Evolutionary conservation across 768 basidiomycete genomes (phyloP), one percentile per base, ranked within the genome.

Genomic region (Lentinula lateritia): DNA sequence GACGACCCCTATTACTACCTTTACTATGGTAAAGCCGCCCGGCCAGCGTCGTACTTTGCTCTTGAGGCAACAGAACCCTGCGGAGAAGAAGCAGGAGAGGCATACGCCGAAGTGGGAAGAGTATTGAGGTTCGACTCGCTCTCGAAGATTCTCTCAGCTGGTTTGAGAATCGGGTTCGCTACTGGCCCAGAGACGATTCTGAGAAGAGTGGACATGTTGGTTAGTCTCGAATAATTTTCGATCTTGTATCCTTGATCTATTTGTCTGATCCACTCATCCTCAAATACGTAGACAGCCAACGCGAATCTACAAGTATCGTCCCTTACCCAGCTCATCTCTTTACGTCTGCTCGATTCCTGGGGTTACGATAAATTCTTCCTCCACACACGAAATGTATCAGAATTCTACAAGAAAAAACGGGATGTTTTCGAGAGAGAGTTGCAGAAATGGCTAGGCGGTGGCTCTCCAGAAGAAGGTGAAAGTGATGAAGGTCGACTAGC

Each of bases 91-190:
- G 58, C 64, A 4, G 56, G 45, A 38, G 23, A 59, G 35, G 6
- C 12, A 28, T 42, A 45, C n/a, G 38, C 34, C 41, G 82, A 86
- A 66, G 80, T 83, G 23, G 95, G 95, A 2, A 84, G 88, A 12
- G 93, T 96, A 42, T 66, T 96, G 18, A 85, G 95, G 43, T 93
- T 96, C 71, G 95, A 97, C 70, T 93, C 90, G 69, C 79, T 96
- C 58, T 93, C 90, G 59, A 97, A 97, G 76, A 78, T 95, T 46
- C 78, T 88, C 20, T 87, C 86, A 16, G 81, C 87, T 20, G 90
- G 92, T 12, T 83, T 93, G 68, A 85, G 91, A 18, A 79, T 95
- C 62, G 94, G 93, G 7, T 94, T 90, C 69, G 85, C 83, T 2
- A 85, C 88, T 7, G 93, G 90, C 7, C 93, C 95, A 16, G 79